phyloP scores from a whole-genome alignment of 2,329 filamentous ascomycete species.

The Aspergillus udagawae region DNA sequence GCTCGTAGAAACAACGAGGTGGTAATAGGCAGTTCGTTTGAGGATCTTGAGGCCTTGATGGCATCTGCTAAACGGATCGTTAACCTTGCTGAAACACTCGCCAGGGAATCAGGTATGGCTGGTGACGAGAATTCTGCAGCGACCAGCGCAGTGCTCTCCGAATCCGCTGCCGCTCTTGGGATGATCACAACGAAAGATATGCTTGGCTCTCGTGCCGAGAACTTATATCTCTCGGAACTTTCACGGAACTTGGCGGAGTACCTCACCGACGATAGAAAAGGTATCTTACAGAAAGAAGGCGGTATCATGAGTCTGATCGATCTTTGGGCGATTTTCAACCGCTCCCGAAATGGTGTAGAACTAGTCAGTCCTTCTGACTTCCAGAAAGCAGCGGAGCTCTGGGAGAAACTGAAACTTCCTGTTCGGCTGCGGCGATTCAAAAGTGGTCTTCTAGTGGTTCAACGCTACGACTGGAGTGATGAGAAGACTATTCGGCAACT shows the following conservation, averaged over 20 bases:
- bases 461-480: slow-evolving; percentile 81
- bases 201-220: slow-evolving; percentile 74
- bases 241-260: slow-evolving; percentile 84
- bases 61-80: slow-evolving; percentile 95
- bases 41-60: slow-evolving; percentile 95
- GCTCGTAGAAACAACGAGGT: slow-evolving; percentile 88
- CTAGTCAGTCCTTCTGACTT: slow-evolving; percentile 90
- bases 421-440: slow-evolving; percentile 85
- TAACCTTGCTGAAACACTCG: slow-evolving; percentile 83
- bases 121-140: slow-evolving; percentile 61
- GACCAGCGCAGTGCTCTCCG: slow-evolving; percentile 69
- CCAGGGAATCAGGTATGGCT: slow-evolving; percentile 60
- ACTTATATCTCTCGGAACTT: slow-evolving; percentile 83
- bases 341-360: slow-evolving; percentile 87
- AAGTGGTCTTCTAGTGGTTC: slow-evolving; percentile 90
- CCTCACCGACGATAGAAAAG: slow-evolving; percentile 76
- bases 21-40: slow-evolving; percentile 89
- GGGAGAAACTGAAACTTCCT: slow-evolving; percentile 82
- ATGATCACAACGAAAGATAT: slow-evolving; percentile 95
- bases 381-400: slow-evolving; percentile 80
- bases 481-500: slow-evolving; percentile 80
- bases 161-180: slow-evolving; percentile 78
- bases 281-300: slow-evolving; percentile 72
- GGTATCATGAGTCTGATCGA: slow-evolving; percentile 89
- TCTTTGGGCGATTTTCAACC: slow-evolving; percentile 92